phyloP scores from a whole-genome alignment of 352 stramenopile genomes.

The Globisporangium middletonii region DNA sequence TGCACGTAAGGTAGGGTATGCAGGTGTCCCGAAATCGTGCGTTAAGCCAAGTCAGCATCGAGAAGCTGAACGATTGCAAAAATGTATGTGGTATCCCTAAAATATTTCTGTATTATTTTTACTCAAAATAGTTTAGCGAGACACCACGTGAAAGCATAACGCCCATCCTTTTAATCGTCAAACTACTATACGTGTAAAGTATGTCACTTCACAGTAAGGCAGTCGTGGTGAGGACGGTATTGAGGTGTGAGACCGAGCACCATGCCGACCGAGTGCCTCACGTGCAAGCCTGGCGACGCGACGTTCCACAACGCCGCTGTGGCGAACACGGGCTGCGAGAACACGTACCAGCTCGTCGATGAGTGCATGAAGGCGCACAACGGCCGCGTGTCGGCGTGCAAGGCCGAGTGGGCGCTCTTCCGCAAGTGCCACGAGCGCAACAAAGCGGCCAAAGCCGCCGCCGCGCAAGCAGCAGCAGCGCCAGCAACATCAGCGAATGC shows the following conservation, averaged over 20 bases:
- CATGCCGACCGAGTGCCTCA: conserved; percentile 67
- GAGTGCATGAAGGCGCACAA: conserved; percentile 80
- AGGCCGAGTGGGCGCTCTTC: conserved; percentile 66
- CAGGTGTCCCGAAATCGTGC: no score
- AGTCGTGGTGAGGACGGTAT: no score
- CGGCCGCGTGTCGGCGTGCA: conserved; percentile 70
- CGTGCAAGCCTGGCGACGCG: conserved; percentile 63
- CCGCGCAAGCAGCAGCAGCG: background rate
- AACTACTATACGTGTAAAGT: no score
- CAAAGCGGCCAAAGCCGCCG: conserved; percentile 25
- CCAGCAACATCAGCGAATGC: background rate
- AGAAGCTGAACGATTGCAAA: no score
- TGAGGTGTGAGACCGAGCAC: background rate
- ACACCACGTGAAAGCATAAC: no score
- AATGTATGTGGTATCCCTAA: no score
- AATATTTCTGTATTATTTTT: no score
- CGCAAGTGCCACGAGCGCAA: conserved; percentile 66
- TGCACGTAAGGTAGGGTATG: no score
- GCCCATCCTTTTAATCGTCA: no score
- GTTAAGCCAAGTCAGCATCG: no score
- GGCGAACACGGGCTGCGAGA: conserved; percentile 60
- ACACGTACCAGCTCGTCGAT: conserved; percentile 59
- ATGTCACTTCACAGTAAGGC: no score
- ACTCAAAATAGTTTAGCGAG: no score
- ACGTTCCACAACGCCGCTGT: conserved; percentile 66